Percentiles rank a stretch among this genome's conserved stretches.
Evolutionary conservation across 176 grass and related monocot species (phyloP).

Genomic region (Phragmites australis): DNA sequence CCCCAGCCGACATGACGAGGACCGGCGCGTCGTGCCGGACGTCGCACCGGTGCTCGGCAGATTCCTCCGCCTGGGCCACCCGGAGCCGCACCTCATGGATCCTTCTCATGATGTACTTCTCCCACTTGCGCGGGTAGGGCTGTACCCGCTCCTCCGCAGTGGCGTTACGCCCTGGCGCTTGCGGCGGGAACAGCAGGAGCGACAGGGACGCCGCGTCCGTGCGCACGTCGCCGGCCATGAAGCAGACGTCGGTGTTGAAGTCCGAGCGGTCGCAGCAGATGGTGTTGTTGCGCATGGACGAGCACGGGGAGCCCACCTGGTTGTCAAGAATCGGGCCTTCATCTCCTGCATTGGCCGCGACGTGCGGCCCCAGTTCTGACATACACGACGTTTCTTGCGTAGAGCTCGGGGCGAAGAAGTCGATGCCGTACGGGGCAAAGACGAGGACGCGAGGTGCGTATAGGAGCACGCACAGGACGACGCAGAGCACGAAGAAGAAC

Average conservation of each 20-base stretch:
- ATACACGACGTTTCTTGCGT: no score
- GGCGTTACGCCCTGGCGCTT: not conserved
- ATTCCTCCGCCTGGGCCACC: not conserved
- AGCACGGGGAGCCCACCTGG: constrained; percentile 48
- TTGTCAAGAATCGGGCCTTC: constrained; percentile 33
- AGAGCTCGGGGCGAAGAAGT: not conserved
- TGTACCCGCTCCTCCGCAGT: constrained; percentile 48
- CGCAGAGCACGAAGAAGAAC: constrained; percentile 47
- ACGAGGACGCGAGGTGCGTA: constrained; percentile 39
- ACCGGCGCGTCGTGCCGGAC: constrained; percentile 63
- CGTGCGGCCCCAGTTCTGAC: not conserved
- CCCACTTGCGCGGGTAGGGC: constrained; percentile 89
- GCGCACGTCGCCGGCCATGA: constrained; percentile 76
- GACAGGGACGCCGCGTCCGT: constrained; percentile 53
- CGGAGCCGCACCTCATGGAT: constrained; percentile 58
- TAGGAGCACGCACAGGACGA: constrained; percentile 49
- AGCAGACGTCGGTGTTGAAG: constrained; percentile 75
- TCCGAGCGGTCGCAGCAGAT: constrained; percentile 74
- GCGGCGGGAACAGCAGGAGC: constrained; percentile 32
- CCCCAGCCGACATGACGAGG: constrained; percentile 60
- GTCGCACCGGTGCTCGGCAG: constrained; percentile 36
- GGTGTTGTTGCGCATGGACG: constrained; percentile 31
- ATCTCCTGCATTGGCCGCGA: not conserved
- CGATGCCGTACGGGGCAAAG: not conserved
- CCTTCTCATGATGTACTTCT: constrained; percentile 46